Evolutionary conservation across 805 yeast species (phyloP).

Genomic region (Candida dajiaensis): DNA sequence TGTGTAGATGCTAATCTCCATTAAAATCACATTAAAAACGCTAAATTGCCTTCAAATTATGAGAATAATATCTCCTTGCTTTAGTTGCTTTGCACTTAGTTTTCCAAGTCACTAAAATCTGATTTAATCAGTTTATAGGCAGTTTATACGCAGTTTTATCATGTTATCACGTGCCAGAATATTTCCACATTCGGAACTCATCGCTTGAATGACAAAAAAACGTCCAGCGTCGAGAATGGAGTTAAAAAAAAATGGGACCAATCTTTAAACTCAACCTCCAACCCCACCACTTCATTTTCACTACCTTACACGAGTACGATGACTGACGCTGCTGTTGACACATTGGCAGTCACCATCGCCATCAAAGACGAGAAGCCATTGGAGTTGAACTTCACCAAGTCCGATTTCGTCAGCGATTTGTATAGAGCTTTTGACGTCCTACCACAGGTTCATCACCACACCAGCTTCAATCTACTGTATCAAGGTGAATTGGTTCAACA

Average conservation of each 20-base stretch:
- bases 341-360: not conserved
- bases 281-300: not conserved
- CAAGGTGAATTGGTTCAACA: conserved; percentile 29
- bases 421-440: conserved; percentile 51
- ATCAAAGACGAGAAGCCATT: conserved; percentile 10
- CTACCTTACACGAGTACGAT: not conserved
- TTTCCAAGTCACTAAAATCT: too few species aligned
- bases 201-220: not conserved
- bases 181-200: not conserved
- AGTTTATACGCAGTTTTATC: not conserved
- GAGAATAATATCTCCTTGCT: too few species aligned
- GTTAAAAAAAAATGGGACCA: not conserved
- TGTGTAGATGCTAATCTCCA: not conserved
- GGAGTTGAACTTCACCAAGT: conserved; percentile 16
- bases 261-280: not conserved
- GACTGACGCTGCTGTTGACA: conserved; percentile 4
- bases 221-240: not conserved
- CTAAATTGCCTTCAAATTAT: too few species aligned
- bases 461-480: conserved; percentile 47
- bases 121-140: not conserved
- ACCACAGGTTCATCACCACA: conserved; percentile 51
- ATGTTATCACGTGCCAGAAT: not conserved
- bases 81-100: too few species aligned
- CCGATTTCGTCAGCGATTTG: conserved; percentile 51
- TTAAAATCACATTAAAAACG: too few species aligned